Base-by-base conservation (phyloP, 1,139 yeast genomes). In the Pichia terricola region DNA sequence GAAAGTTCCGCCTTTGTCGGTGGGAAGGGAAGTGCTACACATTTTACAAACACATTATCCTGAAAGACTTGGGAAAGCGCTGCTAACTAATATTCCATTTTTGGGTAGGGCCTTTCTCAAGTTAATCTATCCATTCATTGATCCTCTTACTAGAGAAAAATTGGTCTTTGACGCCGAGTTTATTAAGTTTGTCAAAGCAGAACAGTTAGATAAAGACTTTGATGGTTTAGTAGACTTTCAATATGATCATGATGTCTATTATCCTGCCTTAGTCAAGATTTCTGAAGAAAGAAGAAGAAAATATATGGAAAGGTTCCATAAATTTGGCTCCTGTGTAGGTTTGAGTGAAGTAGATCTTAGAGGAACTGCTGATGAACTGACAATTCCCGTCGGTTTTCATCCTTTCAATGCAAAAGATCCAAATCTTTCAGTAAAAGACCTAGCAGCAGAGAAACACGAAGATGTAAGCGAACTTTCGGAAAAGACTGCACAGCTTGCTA, bases 41-140 rank as follows among this genome's bases (percentile, higher is more conserved):
- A 86, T 88, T 54, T 69, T 89, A 54, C 96, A 91, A 66, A 88
- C 94, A 25, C 97, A 91, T 62, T 91, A 91, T 61, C 97, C 97
- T 2, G 98, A 91, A 63, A 74, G 97, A 56, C 71, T 91, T 52
- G 98, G 98, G 28, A 80, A 80, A 58, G 96, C 96, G 0, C 69
- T 89, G 42, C 72, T 91, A 51, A 86, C 95, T 38, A 89, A 91
- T 61, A 86, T 91, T 51, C 97, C 97, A 10, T 84, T 94, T 81
- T 66, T 88, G 42, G 97, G 89, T 2, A 81, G 94, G 76, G 80
- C 95, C 3, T 91, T 91, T 60, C 70, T 91, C 59, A 88, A 85
- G 64, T 68, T 89, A 50, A 89, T 89, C 46, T 85, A 86, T 51
- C 97, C 97, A 1, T 91, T 91, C 59, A 89, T 91, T 50, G 98